These are phyloP conservation scores for Psilocybe cubensis DNA, from an alignment of 768 basidiomycete species.

Conservation along the genomic window DNA sequence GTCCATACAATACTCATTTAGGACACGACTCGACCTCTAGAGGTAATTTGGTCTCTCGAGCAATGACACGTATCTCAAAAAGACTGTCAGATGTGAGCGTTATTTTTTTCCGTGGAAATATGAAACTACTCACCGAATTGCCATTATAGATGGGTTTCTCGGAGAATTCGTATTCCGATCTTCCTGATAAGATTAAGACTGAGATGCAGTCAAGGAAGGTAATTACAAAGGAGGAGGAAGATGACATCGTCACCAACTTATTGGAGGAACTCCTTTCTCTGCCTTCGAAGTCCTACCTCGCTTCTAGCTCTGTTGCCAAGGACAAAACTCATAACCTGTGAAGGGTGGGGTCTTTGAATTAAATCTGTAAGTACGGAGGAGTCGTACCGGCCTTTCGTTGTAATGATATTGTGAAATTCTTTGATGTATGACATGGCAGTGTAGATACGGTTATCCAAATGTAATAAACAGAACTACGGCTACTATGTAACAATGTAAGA, in stretches of 20 bases:
- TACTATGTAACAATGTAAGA: neutral
- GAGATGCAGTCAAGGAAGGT: constrained; percentile 47
- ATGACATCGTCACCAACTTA: constrained; percentile 66
- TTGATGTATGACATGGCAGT: neutral
- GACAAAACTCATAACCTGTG: constrained; percentile 40
- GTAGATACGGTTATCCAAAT: constrained; percentile 1
- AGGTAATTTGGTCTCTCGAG: constrained; percentile 41
- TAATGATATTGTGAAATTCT: neutral
- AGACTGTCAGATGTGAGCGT: constrained; percentile 66
- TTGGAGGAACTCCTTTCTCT: constrained; percentile 59
- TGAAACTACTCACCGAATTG: constrained; percentile 9
- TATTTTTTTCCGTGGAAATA: neutral
- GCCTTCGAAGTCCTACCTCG: constrained; percentile 36
- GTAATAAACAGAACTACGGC: neutral
- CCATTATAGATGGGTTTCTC: constrained; percentile 74
- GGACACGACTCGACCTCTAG: constrained; percentile 34
- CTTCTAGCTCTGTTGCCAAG: constrained; percentile 37
- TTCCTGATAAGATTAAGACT: constrained; percentile 52
- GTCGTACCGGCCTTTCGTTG: neutral
- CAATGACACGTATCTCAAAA: constrained; percentile 53
- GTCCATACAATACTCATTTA: constrained; percentile 46
- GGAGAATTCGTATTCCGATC: constrained; percentile 53
- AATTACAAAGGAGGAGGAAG: constrained; percentile 58
- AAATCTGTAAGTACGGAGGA: neutral
- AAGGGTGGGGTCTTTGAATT: constrained; percentile 6